Conservation (phyloP, 495 filamentous ascomycete species). For the Penicillium crystallinum region DNA sequence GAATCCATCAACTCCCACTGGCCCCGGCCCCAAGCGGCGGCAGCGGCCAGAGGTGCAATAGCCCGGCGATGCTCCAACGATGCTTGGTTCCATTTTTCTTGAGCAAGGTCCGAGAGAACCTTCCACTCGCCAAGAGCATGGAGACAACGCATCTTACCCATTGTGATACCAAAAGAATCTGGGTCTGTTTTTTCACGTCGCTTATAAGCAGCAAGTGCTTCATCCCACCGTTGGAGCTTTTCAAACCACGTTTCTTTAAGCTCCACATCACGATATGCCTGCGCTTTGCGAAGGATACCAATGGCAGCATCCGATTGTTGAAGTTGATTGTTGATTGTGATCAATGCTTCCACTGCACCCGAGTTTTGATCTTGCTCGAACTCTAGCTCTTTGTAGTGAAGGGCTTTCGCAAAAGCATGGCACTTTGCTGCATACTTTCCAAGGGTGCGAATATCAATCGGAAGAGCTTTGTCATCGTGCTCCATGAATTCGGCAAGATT, state of each 20-base stretch:
- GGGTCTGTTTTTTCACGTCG: conserved; percentile 68
- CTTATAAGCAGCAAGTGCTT: conserved; percentile 88
- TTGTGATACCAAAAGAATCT: conserved; percentile 81
- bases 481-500: conserved; percentile 99
- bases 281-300: conserved; percentile 90
- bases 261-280: conserved; percentile 90
- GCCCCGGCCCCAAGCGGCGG: conserved; percentile 93
- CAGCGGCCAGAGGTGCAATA: conserved; percentile 89
- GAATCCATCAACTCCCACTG: conserved; percentile 98
- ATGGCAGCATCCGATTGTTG: conserved; percentile 97
- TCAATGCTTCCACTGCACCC: conserved; percentile 92
- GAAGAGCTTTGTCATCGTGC: conserved; percentile 95
- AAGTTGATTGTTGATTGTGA: conserved; percentile 97
- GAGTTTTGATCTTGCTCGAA: conserved; percentile 96
- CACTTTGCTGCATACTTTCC: conserved; percentile 92
- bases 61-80: conserved; percentile 74
- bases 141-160: conserved; percentile 99
- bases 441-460: conserved; percentile 90
- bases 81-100: conserved; percentile 89
- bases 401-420: conserved; percentile 94
- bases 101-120: conserved; percentile 74
- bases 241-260: conserved; percentile 98
- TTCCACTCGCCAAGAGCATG: conserved; percentile 98
- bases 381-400: conserved; percentile 98
- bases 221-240: conserved; percentile 96